Conservation (phyloP, 2,329 filamentous ascomycete genomes). For the Stagonosporopsis vannaccii region DNA sequence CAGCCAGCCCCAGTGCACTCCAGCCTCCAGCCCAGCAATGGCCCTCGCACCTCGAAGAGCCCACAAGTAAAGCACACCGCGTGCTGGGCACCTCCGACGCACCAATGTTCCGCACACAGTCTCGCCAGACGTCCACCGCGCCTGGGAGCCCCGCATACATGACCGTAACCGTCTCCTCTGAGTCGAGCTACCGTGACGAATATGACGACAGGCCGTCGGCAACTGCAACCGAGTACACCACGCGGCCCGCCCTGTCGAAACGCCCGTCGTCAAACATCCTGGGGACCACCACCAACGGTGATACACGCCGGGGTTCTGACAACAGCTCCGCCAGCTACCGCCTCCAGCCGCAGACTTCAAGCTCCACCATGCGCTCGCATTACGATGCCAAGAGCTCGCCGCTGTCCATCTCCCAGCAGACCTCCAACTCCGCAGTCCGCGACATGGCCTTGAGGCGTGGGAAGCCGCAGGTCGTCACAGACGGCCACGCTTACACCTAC, state of each 20-base stretch:
- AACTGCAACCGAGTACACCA: conserved; percentile 30
- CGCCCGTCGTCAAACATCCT: conserved; percentile 47
- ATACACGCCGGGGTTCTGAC: conserved; percentile 36
- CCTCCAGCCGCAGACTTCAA: conserved; percentile 45
- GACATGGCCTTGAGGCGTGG: conserved; percentile 54
- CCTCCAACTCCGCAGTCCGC: conserved; percentile 53
- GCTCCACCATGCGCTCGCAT: conserved; percentile 52
- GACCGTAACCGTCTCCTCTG: conserved; percentile 40
- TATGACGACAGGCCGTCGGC: conserved; percentile 31
- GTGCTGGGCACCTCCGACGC: conserved; percentile 46
- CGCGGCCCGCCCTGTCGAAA: conserved; percentile 36
- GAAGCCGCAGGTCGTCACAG: conserved; percentile 34
- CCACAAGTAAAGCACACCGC: conserved; percentile 46
- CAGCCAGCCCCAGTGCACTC: conserved; percentile 29
- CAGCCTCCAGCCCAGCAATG: conserved; percentile 31
- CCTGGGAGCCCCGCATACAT: conserved; percentile 42
- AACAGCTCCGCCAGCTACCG: conserved; percentile 39
- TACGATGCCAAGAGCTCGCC: conserved; percentile 53
- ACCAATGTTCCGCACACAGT: conserved; percentile 32
- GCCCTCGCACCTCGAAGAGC: conserved; percentile 34
- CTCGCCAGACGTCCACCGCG: conserved; percentile 28
- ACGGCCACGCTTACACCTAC: conserved; percentile 19
- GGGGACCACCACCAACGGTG: conserved; percentile 30
- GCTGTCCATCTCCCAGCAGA: conserved; percentile 54
- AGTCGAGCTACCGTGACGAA: conserved; percentile 39